A percentile compares a stretch with the other conserved stretches of the same genome.
These are phyloP conservation scores for Fallopia convolvulus DNA, from an alignment of 148 eudicot species.

Conservation along the genomic window DNA sequence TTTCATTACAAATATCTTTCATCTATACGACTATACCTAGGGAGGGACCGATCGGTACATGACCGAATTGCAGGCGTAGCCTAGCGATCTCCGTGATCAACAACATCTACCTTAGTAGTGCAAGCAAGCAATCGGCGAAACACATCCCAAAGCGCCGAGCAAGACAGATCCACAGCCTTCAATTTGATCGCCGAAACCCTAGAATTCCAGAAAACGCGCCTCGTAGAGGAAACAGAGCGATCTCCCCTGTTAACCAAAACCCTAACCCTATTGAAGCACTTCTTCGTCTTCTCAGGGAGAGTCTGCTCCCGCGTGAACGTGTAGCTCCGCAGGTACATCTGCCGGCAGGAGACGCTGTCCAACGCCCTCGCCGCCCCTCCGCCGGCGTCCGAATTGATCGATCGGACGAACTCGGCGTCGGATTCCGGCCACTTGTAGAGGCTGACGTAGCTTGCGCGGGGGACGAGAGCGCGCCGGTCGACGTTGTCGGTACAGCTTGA, in stretches of 20 bases:
- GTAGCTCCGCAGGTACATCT: constrained; percentile 56
- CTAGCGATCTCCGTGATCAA: background rate
- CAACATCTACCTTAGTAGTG: constrained; percentile 31
- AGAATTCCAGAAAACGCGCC: background rate
- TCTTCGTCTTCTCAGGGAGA: constrained; percentile 20
- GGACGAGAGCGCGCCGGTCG: constrained; percentile 17
- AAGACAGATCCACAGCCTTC: constrained; percentile 21
- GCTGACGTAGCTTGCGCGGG: constrained; percentile 28
- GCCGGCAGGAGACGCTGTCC: constrained; percentile 56
- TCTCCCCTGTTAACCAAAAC: constrained; percentile 8
- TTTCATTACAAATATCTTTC: background rate
- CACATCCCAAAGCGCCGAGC: constrained; percentile 19
- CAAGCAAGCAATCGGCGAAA: constrained; percentile 35
- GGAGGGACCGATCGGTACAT: background rate
- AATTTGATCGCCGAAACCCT: background rate
- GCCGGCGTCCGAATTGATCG: constrained; percentile 2
- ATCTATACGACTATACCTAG: too few species aligned
- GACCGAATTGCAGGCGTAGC: background rate
- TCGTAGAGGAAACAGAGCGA: background rate
- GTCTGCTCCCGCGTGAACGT: constrained; percentile 48
- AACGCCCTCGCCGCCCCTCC: constrained; percentile 20
- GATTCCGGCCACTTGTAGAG: constrained; percentile 47
- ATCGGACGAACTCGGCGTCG: constrained; percentile 32
- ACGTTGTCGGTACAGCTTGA: constrained; percentile 28
- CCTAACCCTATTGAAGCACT: constrained; percentile 32